A percentile compares a stretch with the other conserved stretches of the same genome.
phyloP scores from a whole-genome alignment of 306 rosid genomes.

The Sindora glabra region DNA sequence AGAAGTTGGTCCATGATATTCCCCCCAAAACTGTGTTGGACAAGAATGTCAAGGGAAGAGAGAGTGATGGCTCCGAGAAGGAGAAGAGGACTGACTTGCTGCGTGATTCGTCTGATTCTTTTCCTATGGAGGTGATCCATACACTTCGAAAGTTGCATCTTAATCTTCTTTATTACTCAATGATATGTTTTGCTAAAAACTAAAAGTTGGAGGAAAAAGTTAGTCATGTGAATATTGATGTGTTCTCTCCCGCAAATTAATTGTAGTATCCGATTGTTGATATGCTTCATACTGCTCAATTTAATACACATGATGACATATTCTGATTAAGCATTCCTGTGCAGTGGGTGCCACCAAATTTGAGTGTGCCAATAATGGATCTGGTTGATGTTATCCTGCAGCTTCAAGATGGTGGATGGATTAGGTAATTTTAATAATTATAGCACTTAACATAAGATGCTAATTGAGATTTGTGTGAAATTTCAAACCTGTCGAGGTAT shows the following conservation, averaged over 20 bases:
- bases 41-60: slow-evolving; percentile 39
- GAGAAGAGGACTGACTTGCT: slow-evolving; percentile 37
- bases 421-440: slow-evolving; percentile 59
- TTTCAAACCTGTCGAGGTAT: slow-evolving; percentile 5
- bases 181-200: background rate
- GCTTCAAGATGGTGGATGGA: slow-evolving; percentile 99
- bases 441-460: background rate
- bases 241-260: background rate
- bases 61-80: slow-evolving; percentile 17
- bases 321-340: slow-evolving; percentile 24
- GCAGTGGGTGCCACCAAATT: slow-evolving; percentile 99
- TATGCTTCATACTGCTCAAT: background rate
- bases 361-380: slow-evolving; percentile 79
- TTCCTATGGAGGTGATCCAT: slow-evolving; percentile 80
- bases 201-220: background rate
- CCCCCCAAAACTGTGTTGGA: too few relatives aligned
- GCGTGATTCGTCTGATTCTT: slow-evolving; percentile 52
- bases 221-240: background rate
- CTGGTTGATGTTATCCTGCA: slow-evolving; percentile 92
- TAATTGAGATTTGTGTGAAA: background rate
- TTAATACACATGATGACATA: background rate
- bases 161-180: slow-evolving; percentile 7
- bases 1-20: too few relatives aligned
- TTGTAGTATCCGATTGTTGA: slow-evolving; percentile 1
- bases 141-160: background rate